Evolutionary conservation across 1,284 basidiomycete species (phyloP), one percentile per base, ranked within the genome.

Genomic region (Marasmius fiardii): DNA sequence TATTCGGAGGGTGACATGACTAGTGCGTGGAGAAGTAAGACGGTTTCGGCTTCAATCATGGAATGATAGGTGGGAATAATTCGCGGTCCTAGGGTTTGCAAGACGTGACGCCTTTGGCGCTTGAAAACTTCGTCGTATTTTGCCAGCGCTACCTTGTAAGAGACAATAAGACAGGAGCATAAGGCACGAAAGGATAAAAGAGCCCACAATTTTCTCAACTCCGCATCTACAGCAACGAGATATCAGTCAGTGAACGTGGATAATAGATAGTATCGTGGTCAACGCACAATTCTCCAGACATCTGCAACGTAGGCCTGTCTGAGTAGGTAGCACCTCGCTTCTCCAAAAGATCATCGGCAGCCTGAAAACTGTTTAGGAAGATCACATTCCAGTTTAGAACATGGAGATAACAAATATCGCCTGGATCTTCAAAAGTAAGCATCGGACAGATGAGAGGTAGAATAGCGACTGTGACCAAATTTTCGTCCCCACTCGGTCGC

Each of bases 291-390:
- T 81, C 68, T 0, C 72, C 72, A 4, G 67, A 65, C 80, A 82
- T 81, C 54, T 76, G 64, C 43, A 81, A 67, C 28, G 66, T 67
- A 0, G 79, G 77, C 54, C 75, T 78, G 62, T 80, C 79, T 26
- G 81, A 80, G 62, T 82, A 83, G 35, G 80, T 76, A 8, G 71
- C 68, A 4, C 79, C 77, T 5, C 77, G 75, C 61, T 74, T 79
- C 20, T 81, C 79, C 43, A 83, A 67, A 23, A 83, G 67, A 24
- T 82, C 79, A 35, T 68, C 67, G 0, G 71, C 77, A 0, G 65
- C 74, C 26, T 78, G 69, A 20, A 72, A 65, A n/a, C 69, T 74
- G 62, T 77, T 82, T 41, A 81, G 56, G 63, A 83, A 77, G 44
- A 83, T 66, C 50, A 82, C 64, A 18, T 73, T 69, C 55, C 74